phyloP scores from a whole-genome alignment of 495 filamentous ascomycete genomes.

The Clohesyomyces aquaticus region DNA sequence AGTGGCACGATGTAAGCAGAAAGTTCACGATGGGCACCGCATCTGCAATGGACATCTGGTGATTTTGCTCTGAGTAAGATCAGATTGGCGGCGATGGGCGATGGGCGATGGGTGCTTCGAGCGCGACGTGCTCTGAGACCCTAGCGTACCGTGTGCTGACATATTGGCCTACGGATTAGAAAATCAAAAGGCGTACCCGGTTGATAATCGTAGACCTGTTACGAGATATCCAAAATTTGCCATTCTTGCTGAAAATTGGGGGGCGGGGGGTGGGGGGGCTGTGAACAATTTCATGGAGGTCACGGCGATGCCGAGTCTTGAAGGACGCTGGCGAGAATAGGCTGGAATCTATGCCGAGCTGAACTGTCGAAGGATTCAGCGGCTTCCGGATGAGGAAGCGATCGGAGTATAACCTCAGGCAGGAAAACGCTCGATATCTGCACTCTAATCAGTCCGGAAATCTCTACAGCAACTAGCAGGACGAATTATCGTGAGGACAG shows the following conservation, averaged over 20 bases:
- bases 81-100: background rate
- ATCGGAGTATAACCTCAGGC: background rate
- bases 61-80: background rate
- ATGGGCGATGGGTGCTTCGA: background rate
- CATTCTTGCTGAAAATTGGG: background rate
- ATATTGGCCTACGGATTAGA: background rate
- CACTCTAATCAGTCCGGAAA: too few species aligned
- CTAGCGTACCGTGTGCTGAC: background rate
- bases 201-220: too few species aligned
- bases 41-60: background rate
- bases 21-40: background rate
- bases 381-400: too few species aligned
- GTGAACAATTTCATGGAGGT: background rate
- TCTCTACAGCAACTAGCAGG: background rate
- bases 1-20: background rate
- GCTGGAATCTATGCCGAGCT: too few species aligned
- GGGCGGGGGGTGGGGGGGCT: too few species aligned
- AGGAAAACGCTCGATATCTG: background rate
- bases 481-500: background rate
- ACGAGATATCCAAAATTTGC: too few species aligned
- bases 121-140: background rate
- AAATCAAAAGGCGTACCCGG: too few species aligned
- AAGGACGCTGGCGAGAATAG: too few species aligned
- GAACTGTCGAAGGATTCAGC: too few species aligned
- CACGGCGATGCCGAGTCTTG: background rate